These are phyloP conservation scores for Phycomyces nitens DNA, from an alignment of 192 early-diverging fungal genomes.

Conservation along the genomic window DNA sequence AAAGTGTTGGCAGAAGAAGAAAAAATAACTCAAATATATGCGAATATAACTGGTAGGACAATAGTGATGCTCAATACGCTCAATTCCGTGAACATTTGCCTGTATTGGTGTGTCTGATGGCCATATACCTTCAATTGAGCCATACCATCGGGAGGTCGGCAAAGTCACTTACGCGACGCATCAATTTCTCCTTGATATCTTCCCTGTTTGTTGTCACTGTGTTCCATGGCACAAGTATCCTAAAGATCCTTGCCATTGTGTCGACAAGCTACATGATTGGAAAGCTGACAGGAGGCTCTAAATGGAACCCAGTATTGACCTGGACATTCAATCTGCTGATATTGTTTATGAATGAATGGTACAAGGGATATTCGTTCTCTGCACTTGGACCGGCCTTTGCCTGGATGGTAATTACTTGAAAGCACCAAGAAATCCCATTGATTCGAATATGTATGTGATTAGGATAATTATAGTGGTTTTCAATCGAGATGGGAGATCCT, in stretches of 20 bases:
- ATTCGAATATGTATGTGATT: too few species aligned
- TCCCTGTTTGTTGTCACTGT: constrained; percentile 53
- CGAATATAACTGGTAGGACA: constrained; percentile 52
- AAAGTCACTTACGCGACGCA: constrained; percentile 13
- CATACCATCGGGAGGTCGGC: constrained; percentile 19
- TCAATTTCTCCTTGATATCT: not conserved
- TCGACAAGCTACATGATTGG: constrained; percentile 66
- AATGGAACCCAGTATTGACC: constrained; percentile 58
- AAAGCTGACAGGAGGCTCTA: constrained; percentile 45
- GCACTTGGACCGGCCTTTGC: not conserved
- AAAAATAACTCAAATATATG: too few species aligned
- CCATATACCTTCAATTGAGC: constrained; percentile 43
- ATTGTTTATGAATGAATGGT: constrained; percentile 77
- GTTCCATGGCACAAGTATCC: constrained; percentile 65
- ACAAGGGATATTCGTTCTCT: constrained; percentile 69
- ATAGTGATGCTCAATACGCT: constrained; percentile 65
- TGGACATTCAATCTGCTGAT: constrained; percentile 82
- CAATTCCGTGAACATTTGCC: constrained; percentile 61
- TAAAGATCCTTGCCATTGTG: constrained; percentile 72
- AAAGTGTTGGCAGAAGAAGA: too few species aligned
- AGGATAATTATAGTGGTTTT: constrained; percentile 70
- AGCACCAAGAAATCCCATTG: too few species aligned
- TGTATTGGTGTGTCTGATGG: constrained; percentile 43
- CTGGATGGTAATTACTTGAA: constrained; percentile 5
- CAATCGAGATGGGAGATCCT: constrained; percentile 81